Base-by-base conservation (phyloP, 1,284 basidiomycete genomes). In the Baeospora myosura region DNA sequence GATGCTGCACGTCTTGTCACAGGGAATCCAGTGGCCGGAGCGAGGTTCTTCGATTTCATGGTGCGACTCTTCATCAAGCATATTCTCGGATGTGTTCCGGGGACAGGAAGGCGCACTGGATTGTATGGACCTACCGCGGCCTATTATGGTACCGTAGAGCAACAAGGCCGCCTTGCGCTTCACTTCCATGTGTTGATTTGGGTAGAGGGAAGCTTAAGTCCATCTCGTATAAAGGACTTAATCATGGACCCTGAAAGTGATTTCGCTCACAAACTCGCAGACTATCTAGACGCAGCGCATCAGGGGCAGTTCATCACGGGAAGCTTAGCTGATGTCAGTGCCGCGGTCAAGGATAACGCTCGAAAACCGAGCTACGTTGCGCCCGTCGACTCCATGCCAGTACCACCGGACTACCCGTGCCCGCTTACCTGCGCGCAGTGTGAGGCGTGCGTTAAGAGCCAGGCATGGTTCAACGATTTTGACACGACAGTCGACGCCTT, bases 141-240 rank as follows among this genome's bases (percentile, higher is more conserved):
- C 1, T 64, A 62, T 40, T 65, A 64, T 54, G 62, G 62, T 3
- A 62, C 59, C 7, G 63, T 67, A 1, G 63, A 66, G 35, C 57
- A 63, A 36, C 64, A 67, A 50, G 63, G 64, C 1, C 43, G 58
- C 3, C 34, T 64, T 0, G 62, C 64, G 0, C 45, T 66, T 3
- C 65, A 67, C 52, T 16, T 64, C 3, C 62, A 65, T 44, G 43
- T 62, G 45, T 29, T 65, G 16, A 7, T 63, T 38, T 66, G 63
- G 62, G 54, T 64, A 5, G 35, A 46, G 14, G 46, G 49, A 5
- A 40, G 47, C 2, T 24, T 60, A 1, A 48, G 55, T 4, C 62
- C 59, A 1, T 54, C 62, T 38, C 54, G 61, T 40, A 56, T 64
- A 5, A 32, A 57, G 2, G 52, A 61, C 1, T 40, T 38, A n/a